Base-by-base conservation (phyloP, 2,329 filamentous ascomycete species). In the Ceratocystis lukuohia region DNA sequence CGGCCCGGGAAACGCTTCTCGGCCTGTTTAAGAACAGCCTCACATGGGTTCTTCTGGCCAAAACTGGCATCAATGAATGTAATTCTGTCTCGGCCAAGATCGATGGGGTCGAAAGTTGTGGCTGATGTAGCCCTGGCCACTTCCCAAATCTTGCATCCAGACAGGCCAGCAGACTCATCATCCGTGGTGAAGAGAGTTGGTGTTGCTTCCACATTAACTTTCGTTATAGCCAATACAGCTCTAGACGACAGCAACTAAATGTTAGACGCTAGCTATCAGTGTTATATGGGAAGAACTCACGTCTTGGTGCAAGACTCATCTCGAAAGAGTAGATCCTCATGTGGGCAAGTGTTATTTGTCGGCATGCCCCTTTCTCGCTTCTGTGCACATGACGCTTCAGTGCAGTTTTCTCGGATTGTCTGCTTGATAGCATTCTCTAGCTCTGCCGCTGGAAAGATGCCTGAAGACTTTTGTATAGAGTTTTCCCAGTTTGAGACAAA, bases 101-200 rank as follows among this genome's bases (percentile, higher is more conserved):
- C 65, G 37, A 73, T 71, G 3, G 73, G 68, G 48, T 74, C 71
- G 68, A 75, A 74, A 0, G 71, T 70, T 3, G 72, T 71, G 1
- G 72, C 72, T 1, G 71, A 73, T n/a, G 71, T 73, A 1, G 72
- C 72, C 1, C 72, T 70, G 10, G 72, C 74, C 1, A 72, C 69
- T 33, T 75, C 59, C 72, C 72, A 74, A 6, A 75, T 72, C 1
- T 69, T 68, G 63, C 71, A 74, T 45, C 50, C 62, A 10, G 68
- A 12, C 28, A 71, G 68, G 30, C 22, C 62, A 8, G 65, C 30
- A 2, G 69, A 68, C n/a, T 53, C 69, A 57, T 72, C 71, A 61
- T 72, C 73, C 2, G 72, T 73, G 45, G 57, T 71, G 48, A 74
- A 71, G 1, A 74, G 69, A 0, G 69, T 72, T 0, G 66, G 66